Evolutionary conservation across 768 basidiomycete species (phyloP).

Genomic region (Tephrocybe rancida): DNA sequence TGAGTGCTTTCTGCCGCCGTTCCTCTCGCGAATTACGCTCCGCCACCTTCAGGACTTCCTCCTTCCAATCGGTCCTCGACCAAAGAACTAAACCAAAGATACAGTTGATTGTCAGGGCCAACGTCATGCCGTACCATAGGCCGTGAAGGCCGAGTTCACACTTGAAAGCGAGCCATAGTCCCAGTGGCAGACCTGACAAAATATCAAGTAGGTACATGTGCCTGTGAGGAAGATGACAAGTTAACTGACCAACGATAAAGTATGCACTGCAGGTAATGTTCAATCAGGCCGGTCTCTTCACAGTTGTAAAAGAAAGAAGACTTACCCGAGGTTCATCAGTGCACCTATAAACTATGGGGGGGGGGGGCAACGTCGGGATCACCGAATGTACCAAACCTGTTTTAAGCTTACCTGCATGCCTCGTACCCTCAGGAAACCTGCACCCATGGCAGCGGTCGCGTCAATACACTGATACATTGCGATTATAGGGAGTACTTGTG

Average conservation of each 20-base stretch:
- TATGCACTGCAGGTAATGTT: not conserved
- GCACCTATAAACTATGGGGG: conserved; percentile 62
- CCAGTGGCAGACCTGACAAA: conserved; percentile 3
- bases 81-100: not conserved
- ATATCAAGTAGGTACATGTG: not conserved
- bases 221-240: not conserved
- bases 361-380: not conserved
- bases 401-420: conserved; percentile 61
- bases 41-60: conserved; percentile 9
- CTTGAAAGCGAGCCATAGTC: conserved; percentile 5
- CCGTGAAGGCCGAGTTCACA: conserved; percentile 5
- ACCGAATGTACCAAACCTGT: not conserved
- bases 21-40: conserved; percentile 9
- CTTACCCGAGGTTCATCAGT: conserved; percentile 70
- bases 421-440: conserved; percentile 78
- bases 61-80: conserved; percentile 8
- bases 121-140: conserved; percentile 10
- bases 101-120: conserved; percentile 3
- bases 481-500: conserved; percentile 71
- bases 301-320: not conserved
- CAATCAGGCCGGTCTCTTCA: not conserved
- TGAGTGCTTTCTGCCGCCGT: not conserved
- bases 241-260: not conserved
- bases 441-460: conserved; percentile 62
- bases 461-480: conserved; percentile 85